Evolutionary conservation across 129 eudicot species (phyloP).

Genomic region (Helianthus tuberosus): DNA sequence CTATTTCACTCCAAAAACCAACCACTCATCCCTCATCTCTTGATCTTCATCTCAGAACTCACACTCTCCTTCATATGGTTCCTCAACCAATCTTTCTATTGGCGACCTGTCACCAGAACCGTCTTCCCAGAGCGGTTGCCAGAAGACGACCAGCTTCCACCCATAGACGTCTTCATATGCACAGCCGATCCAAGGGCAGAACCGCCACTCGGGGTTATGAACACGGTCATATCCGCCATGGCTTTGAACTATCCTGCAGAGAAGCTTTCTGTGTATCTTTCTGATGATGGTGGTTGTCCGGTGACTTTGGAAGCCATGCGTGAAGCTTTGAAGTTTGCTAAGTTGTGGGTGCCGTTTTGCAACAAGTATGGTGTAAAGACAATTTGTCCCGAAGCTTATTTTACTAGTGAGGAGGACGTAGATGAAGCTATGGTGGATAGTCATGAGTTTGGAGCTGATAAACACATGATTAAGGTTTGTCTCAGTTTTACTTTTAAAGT

Average conservation of each 20-base stretch:
- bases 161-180: constrained; percentile 54
- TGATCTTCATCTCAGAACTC: constrained; percentile 38
- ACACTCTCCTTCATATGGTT: constrained; percentile 43
- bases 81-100: constrained; percentile 33
- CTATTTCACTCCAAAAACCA: neutral
- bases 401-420: constrained; percentile 11
- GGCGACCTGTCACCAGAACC: constrained; percentile 46
- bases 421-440: neutral
- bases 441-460: constrained; percentile 33
- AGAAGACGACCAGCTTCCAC: constrained; percentile 43
- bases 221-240: constrained; percentile 65
- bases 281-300: constrained; percentile 54
- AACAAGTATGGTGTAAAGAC: constrained; percentile 38
- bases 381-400: constrained; percentile 51
- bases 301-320: constrained; percentile 45
- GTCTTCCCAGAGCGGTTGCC: constrained; percentile 47
- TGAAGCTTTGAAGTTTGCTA: constrained; percentile 48
- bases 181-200: constrained; percentile 58
- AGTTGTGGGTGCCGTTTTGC: constrained; percentile 60
- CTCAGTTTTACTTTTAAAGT: neutral
- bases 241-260: constrained; percentile 45
- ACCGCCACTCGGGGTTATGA: constrained; percentile 58
- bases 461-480: constrained; percentile 35
- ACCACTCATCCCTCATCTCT: constrained; percentile 28
- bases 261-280: constrained; percentile 50